Conservation (phyloP, 129 eudicot species). For the Cynara cardunculus region DNA sequence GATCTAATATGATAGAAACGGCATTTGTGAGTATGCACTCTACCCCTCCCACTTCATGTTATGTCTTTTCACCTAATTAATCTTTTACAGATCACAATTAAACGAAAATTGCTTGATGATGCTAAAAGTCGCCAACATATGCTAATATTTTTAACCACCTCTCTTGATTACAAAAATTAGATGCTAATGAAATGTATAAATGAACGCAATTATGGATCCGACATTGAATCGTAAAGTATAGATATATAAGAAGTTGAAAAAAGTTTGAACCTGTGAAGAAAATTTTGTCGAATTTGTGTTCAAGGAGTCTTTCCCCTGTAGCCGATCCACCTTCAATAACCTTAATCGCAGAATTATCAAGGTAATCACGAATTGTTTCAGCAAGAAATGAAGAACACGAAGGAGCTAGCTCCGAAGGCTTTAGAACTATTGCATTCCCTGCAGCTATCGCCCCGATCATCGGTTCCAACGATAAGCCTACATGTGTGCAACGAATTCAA, state of each 20-base stretch:
- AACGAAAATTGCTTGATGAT: no score
- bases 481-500: neutral
- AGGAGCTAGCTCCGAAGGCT: slow-evolving; percentile 93
- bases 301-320: slow-evolving; percentile 47
- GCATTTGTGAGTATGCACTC: no score
- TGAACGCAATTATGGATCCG: neutral
- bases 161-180: neutral
- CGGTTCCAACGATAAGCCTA: slow-evolving; percentile 74
- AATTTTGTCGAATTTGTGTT: slow-evolving; percentile 82
- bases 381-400: slow-evolving; percentile 54
- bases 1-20: no score
- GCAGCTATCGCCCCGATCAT: slow-evolving; percentile 87
- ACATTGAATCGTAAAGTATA: neutral
- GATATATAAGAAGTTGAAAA: neutral
- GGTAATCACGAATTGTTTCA: slow-evolving; percentile 40
- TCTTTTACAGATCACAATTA: no score
- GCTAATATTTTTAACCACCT: neutral
- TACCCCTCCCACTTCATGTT: no score
- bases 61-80: no score
- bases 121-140: no score
- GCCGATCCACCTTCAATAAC: slow-evolving; percentile 68
- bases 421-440: slow-evolving; percentile 65
- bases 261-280: slow-evolving; percentile 70
- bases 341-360: slow-evolving; percentile 63
- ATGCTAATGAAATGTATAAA: neutral